These are phyloP conservation scores for Malassezia vespertilionis DNA, from an alignment of 1,284 basidiomycete genomes.

Conservation along the genomic window DNA sequence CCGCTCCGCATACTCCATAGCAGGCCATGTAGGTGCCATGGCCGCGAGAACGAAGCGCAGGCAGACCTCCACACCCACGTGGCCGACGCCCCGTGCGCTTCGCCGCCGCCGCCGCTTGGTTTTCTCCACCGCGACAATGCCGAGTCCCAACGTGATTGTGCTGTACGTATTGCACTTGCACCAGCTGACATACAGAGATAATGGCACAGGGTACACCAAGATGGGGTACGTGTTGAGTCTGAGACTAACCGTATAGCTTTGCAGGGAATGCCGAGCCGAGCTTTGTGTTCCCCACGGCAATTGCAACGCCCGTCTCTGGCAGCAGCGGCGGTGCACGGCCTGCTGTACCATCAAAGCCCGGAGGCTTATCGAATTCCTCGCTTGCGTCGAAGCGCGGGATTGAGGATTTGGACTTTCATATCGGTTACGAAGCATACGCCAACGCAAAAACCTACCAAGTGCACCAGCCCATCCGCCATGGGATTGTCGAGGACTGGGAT, in stretches of 20 bases:
- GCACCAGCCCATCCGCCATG: constrained; percentile 93
- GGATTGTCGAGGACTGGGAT: constrained; percentile 99
- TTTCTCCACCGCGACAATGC: constrained; percentile 23
- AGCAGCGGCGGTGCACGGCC: constrained; percentile 53
- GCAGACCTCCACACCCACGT: no score
- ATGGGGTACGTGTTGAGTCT: constrained; percentile 62
- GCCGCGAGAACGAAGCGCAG: no score
- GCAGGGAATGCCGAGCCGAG: constrained; percentile 98
- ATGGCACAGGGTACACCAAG: constrained; percentile 95
- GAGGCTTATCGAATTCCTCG: constrained; percentile 31
- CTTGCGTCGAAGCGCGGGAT: constrained; percentile 85
- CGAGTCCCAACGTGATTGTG: constrained; percentile 45
- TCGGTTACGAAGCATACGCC: constrained; percentile 92
- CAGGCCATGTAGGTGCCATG: neutral
- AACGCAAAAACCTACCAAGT: constrained; percentile 84
- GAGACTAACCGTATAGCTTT: constrained; percentile 55
- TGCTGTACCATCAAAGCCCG: constrained; percentile 67
- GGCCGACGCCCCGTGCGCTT: neutral
- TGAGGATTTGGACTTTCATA: constrained; percentile 98
- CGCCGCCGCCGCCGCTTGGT: neutral
- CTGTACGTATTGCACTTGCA: constrained; percentile 25
- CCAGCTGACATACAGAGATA: constrained; percentile 65
- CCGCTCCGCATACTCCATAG: constrained; percentile 7
- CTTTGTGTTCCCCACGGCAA: constrained; percentile 53
- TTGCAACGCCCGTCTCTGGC: constrained; percentile 38